A percentile compares a stretch with the other conserved stretches of the same genome.
phyloP scores from a whole-genome alignment of 2,329 filamentous ascomycete genomes.

The Trichophyton simii region DNA sequence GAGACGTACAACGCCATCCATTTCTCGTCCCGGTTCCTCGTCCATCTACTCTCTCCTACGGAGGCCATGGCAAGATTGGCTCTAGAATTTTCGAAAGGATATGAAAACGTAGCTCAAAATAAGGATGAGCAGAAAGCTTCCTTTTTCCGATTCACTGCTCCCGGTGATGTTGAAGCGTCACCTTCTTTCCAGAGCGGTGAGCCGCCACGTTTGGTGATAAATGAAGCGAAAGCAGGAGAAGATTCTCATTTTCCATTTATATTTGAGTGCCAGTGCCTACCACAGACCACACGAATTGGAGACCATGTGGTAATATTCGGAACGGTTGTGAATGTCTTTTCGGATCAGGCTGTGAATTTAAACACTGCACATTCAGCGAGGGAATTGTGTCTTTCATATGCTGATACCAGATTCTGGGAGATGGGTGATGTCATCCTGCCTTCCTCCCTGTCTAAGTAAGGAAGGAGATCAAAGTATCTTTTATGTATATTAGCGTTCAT shows the following conservation, averaged over 20 bases:
- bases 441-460: constrained; percentile 14
- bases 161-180: neutral
- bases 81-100: constrained; percentile 30
- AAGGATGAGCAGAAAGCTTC: neutral
- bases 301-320: constrained; percentile 33
- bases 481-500: neutral
- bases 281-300: constrained; percentile 26
- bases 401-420: constrained; percentile 32
- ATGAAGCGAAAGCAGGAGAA: neutral
- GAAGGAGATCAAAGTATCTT: constrained; percentile 6
- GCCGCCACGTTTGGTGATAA: constrained; percentile 11
- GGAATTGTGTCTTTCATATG: constrained; percentile 31
- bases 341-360: constrained; percentile 6
- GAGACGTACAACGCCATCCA: constrained; percentile 43
- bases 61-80: constrained; percentile 25
- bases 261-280: constrained; percentile 28
- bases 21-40: constrained; percentile 34
- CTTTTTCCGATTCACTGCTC: constrained; percentile 12
- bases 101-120: constrained; percentile 23
- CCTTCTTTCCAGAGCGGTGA: constrained; percentile 10
- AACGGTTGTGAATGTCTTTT: constrained; percentile 23
- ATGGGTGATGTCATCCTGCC: constrained; percentile 24
- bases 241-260: constrained; percentile 27
- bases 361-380: constrained; percentile 5
- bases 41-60: constrained; percentile 38